Evolutionary conservation across 2,329 filamentous ascomycete species (phyloP), one percentile per base, ranked within the genome.

Genomic region (Nothomitra cinnamomea): DNA sequence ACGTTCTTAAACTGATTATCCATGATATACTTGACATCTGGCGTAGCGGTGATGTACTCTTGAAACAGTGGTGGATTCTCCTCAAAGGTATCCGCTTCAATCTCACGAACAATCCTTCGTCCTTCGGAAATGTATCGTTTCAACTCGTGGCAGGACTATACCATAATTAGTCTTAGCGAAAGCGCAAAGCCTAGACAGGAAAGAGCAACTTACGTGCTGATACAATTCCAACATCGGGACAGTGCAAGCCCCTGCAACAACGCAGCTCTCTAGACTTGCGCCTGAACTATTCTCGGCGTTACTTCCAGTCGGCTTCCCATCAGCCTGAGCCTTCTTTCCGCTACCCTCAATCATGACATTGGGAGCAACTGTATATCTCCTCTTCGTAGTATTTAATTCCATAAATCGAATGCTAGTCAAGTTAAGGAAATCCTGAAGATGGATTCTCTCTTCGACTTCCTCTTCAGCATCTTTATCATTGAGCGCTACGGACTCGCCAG

Each of bases 391-490:
- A n/a, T 84, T 95, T 51, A 98, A 74, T 64, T 98, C 92, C 85
- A 98, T 95, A 69, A 98, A 98, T 53, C 89, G 86, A 61, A 98
- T 95, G 56, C 87, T 94, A 1, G 90, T 95, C 80, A 95, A 82
- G 57, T 94, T 87, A 45, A 98, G 71, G 68, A 98, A 98, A 53
- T 95, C 85, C 60, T 95, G 87, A 2, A 98, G 73, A 47, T 89
- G 84, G 53, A 95, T 88, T 15, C 66, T 62, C 21, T 64, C 65
- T 22, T 64, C 60, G 45, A 64, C 63, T 13, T 58, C 56, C 13
- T 58, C 55, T 19, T 72, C 72, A n/a, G 79, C 75, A 4, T 69
- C 65, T 51, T 72, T 67, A 22, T 70, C 60, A 43, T 74, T 67
- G 21, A 35, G 45, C 7, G 45, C 45, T 35, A 35, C 45, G 1